A percentile compares a stretch with the other conserved stretches of the same genome.
These are phyloP conservation scores for Candida pseudofarinosa DNA, from an alignment of 805 yeast species.

Conservation along the genomic window DNA sequence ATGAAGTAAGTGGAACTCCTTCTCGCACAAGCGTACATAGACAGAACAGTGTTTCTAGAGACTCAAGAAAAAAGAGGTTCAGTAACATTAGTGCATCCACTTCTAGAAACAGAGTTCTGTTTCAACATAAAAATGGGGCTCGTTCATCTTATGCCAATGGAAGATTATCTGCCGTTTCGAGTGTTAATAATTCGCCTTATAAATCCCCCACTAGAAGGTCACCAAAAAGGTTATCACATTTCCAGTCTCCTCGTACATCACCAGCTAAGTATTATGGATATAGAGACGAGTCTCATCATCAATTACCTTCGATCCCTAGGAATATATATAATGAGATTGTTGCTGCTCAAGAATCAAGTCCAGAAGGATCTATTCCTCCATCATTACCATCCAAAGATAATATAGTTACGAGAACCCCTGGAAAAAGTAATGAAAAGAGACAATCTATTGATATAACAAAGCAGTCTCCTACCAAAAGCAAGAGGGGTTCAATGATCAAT, in stretches of 20 bases:
- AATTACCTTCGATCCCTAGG: constrained; percentile 34
- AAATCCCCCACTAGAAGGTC: constrained; percentile 19
- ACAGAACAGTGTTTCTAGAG: constrained; percentile 12
- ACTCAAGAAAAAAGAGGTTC: constrained; percentile 22
- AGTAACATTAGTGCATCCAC: constrained; percentile 33
- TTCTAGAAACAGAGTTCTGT: constrained; percentile 31
- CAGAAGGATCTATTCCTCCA: constrained; percentile 32
- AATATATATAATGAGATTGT: constrained; percentile 43
- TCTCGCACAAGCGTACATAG: constrained; percentile 9
- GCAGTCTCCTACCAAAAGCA: constrained; percentile 15
- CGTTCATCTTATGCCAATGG: constrained; percentile 18
- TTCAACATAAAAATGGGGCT: constrained; percentile 34
- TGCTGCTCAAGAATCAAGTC: constrained; percentile 25
- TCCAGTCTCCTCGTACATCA: constrained; percentile 19
- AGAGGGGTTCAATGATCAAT: constrained; percentile 23
- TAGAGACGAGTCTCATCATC: constrained; percentile 6
- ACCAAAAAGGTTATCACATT: constrained; percentile 17
- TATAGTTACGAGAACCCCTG: constrained; percentile 12
- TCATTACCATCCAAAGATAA: constrained; percentile 40
- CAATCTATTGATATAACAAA: constrained; percentile 24
- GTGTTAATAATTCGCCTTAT: constrained; percentile 31
- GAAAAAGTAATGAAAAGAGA: constrained; percentile 17
- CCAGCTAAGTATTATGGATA: constrained; percentile 12
- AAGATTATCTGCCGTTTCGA: constrained; percentile 25
- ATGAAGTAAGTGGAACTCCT: constrained; percentile 15